These are phyloP conservation scores for Phaffia rhodozyma DNA, from an alignment of 1,284 basidiomycete species.

Conservation along the genomic window DNA sequence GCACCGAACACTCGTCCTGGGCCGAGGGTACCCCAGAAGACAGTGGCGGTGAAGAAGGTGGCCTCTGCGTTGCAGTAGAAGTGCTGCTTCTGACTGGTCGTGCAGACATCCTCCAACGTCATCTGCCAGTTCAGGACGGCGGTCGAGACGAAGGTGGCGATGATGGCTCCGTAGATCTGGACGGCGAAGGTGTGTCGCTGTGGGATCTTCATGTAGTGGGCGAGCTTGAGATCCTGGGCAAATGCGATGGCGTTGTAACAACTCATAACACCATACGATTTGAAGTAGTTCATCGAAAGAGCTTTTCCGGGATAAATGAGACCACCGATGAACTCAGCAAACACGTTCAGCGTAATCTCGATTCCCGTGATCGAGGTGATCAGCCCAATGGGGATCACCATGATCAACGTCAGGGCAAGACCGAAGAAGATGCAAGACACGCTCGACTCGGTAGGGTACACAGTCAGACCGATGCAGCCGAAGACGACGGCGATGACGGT, in stretches of 20 bases:
- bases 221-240: slow-evolving; percentile 40
- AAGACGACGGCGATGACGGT: slow-evolving; percentile 13
- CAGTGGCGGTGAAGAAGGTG: slow-evolving; percentile 30
- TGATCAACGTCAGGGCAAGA: slow-evolving; percentile 25
- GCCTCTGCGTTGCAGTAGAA: slow-evolving; percentile 12
- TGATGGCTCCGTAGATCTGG: slow-evolving; percentile 18
- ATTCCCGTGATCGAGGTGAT: slow-evolving; percentile 19
- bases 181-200: slow-evolving; percentile 30
- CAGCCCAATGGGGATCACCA: slow-evolving; percentile 23
- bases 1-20: slow-evolving; percentile 37
- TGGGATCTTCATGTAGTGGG: slow-evolving; percentile 50
- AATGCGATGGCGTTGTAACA: slow-evolving; percentile 21
- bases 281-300: slow-evolving; percentile 24
- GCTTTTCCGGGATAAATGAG: slow-evolving; percentile 24
- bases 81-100: slow-evolving; percentile 17
- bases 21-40: slow-evolving; percentile 39
- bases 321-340: slow-evolving; percentile 26
- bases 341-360: slow-evolving; percentile 22
- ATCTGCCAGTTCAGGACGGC: slow-evolving; percentile 20
- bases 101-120: slow-evolving; percentile 20
- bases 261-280: slow-evolving; percentile 30
- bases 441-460: slow-evolving; percentile 25
- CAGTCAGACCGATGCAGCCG: slow-evolving; percentile 12
- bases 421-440: slow-evolving; percentile 25
- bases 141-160: slow-evolving; percentile 16